Conservation (phyloP, 2,329 filamentous ascomycete species). For the Colletotrichum sp. region DNA sequence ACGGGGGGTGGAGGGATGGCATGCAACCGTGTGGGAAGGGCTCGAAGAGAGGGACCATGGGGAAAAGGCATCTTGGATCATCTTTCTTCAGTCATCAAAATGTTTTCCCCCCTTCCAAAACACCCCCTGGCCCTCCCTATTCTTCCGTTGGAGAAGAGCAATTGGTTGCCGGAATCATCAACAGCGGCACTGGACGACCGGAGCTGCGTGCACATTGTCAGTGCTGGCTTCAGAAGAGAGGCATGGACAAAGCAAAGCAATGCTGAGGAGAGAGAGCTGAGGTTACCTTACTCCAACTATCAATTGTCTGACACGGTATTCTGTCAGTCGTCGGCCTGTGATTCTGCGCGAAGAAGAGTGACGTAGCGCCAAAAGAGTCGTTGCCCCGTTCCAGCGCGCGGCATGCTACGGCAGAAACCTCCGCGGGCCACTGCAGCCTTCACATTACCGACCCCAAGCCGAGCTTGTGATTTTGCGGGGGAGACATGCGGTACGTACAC, state of each 20-base stretch:
- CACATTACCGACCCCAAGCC: constrained; percentile 51
- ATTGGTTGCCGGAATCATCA: background rate
- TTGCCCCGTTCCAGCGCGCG: background rate
- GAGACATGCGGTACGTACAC: constrained; percentile 1
- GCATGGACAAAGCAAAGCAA: background rate
- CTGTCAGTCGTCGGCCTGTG: constrained; percentile 4
- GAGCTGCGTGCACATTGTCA: background rate
- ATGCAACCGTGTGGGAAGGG: background rate
- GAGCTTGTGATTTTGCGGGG: constrained; percentile 66
- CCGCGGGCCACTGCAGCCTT: constrained; percentile 27
- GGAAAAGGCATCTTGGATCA: background rate
- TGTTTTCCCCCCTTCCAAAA: background rate
- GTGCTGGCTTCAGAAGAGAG: background rate
- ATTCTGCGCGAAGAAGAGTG: background rate
- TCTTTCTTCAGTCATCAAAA: background rate
- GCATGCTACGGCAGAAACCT: background rate
- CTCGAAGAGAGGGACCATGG: background rate
- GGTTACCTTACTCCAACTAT: background rate
- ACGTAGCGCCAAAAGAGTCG: background rate
- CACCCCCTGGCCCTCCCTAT: background rate
- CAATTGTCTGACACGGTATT: background rate
- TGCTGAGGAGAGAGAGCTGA: background rate
- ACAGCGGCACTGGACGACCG: constrained; percentile 6
- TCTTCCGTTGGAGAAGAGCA: background rate
- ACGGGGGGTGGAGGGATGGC: background rate